Evolutionary conservation across 2,329 filamentous ascomycete genomes (phyloP).

Genomic region (Fusarium nanum): DNA sequence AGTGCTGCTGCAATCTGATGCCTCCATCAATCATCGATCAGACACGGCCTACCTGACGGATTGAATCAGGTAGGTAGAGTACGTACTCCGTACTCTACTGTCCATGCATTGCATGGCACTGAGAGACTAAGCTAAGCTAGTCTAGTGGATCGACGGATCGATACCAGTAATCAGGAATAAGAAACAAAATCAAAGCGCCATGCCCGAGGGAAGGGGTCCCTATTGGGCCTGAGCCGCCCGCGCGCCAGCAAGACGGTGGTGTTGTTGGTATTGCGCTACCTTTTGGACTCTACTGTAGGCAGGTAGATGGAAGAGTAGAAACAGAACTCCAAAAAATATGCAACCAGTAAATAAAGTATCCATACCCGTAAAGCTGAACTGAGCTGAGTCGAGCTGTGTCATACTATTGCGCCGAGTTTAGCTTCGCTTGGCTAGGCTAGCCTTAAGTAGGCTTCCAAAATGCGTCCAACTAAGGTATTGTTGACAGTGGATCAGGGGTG

Average conservation of each 20-base stretch:
- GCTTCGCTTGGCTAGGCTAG: neutral
- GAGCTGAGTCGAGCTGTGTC: neutral
- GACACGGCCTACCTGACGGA: constrained; percentile 9
- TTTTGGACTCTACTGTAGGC: neutral
- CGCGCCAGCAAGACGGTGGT: constrained; percentile 19
- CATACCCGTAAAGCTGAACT: neutral
- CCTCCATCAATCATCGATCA: constrained; percentile 36
- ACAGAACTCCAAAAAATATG: neutral
- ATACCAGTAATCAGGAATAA: constrained; percentile 29
- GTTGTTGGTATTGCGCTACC: constrained; percentile 3
- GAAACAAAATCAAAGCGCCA: constrained; percentile 36
- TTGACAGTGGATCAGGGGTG: constrained; percentile 23
- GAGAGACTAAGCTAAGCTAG: neutral
- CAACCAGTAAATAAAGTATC: neutral
- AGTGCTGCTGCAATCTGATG: constrained; percentile 19
- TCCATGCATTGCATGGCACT: neutral
- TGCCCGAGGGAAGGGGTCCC: constrained; percentile 33
- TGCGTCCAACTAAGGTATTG: constrained; percentile 11
- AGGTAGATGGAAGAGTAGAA: neutral
- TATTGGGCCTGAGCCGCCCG: constrained; percentile 34
- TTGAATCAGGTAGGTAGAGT: constrained; percentile 17
- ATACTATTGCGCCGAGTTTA: neutral
- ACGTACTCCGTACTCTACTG: neutral
- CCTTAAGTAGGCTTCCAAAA: neutral
- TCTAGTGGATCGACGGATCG: constrained; percentile 12